A percentile compares a stretch with the other conserved stretches of the same genome.
These are phyloP conservation scores for Kwoniella europaea DNA, from an alignment of 768 basidiomycete species.

Conservation along the genomic window DNA sequence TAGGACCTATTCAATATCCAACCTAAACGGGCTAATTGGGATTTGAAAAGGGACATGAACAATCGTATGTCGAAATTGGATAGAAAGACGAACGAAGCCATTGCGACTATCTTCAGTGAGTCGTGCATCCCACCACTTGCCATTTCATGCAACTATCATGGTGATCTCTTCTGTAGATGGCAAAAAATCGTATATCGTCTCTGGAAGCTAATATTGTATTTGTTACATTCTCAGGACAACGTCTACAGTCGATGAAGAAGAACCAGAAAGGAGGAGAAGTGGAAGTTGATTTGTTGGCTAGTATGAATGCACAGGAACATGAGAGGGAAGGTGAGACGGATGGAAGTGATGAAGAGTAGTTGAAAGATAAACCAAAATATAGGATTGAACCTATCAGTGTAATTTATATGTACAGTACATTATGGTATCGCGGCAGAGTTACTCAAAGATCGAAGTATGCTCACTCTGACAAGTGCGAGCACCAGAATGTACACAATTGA, in stretches of 20 bases:
- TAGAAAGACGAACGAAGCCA: conserved; percentile 85
- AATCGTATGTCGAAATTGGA: conserved; percentile 80
- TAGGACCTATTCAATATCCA: conserved; percentile 67
- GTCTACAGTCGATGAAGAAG: conserved; percentile 53
- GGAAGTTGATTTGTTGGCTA: conserved; percentile 51
- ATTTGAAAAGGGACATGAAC: conserved; percentile 79
- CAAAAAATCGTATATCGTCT: too few relatives aligned
- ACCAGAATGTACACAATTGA: not conserved
- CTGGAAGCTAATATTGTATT: not conserved
- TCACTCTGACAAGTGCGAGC: too few relatives aligned
- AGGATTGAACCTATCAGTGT: not conserved
- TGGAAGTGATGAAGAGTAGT: conserved; percentile 40
- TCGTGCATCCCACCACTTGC: conserved; percentile 22
- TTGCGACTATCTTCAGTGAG: conserved; percentile 90
- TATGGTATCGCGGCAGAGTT: too few relatives aligned
- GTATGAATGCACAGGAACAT: conserved; percentile 51
- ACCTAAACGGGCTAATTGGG: conserved; percentile 74
- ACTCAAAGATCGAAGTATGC: too few relatives aligned
- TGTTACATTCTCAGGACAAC: conserved; percentile 41
- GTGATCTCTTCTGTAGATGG: too few relatives aligned
- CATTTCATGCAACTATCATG: too few relatives aligned
- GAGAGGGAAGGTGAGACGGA: conserved; percentile 40
- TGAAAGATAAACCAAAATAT: too few relatives aligned
- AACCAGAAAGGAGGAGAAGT: conserved; percentile 39
- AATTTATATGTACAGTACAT: not conserved